Conservation (phyloP, 768 basidiomycete species). For the Kwoniella botswanensis region DNA sequence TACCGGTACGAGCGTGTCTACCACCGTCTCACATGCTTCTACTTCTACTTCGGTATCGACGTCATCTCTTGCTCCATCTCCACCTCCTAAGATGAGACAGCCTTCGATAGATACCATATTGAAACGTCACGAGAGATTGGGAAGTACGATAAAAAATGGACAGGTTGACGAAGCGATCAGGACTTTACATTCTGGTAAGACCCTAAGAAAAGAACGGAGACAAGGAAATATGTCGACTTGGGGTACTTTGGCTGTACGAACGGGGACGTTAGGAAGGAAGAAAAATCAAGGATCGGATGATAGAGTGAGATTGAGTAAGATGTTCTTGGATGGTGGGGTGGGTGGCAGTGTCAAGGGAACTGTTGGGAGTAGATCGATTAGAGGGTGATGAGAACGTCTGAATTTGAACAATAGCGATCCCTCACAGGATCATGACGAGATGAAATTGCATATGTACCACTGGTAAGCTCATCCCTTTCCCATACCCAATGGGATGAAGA, state of each 20-base stretch:
- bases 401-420: neutral
- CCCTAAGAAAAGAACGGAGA: neutral
- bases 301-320: constrained; percentile 66
- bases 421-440: no score
- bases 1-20: constrained; percentile 4
- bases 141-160: constrained; percentile 70
- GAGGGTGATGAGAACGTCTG: neutral
- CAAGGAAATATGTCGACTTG: constrained; percentile 17
- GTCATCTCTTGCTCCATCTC: neutral
- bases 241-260: neutral
- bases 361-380: constrained; percentile 12
- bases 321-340: constrained; percentile 76
- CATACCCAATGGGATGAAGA: no score
- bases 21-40: neutral
- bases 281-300: neutral
- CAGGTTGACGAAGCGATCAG: constrained; percentile 84
- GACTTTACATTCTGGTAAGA: constrained; percentile 62
- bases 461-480: no score
- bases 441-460: no score
- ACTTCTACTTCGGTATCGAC: neutral
- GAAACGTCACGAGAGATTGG: neutral
- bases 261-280: neutral
- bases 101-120: constrained; percentile 6
- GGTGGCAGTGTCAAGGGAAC: constrained; percentile 59
- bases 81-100: neutral